Evolutionary conservation across 257 asterid genomes (phyloP).

Genomic region (Cynanchum wilfordii): DNA sequence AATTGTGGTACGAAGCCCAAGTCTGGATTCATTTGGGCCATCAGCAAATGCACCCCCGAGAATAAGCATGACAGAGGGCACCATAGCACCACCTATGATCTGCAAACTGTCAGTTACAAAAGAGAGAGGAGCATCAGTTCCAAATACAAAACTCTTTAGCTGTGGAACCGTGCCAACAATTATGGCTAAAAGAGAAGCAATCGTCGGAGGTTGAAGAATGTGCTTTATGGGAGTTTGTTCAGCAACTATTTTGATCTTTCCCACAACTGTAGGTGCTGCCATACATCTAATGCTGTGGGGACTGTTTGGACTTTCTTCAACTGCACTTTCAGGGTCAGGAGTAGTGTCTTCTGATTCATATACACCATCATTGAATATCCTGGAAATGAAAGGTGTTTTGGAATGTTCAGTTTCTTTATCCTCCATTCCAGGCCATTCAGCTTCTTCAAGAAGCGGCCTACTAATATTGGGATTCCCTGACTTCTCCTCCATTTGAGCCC

Average conservation of each 20-base stretch:
- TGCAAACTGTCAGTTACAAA: constrained; percentile 35
- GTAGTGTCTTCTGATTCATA: constrained; percentile 6
- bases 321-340: constrained; percentile 15
- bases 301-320: constrained; percentile 5
- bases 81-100: constrained; percentile 42
- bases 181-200: constrained; percentile 38
- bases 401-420: constrained; percentile 31
- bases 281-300: constrained; percentile 21
- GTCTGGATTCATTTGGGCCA: constrained; percentile 39
- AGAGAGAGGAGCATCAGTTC: constrained; percentile 32
- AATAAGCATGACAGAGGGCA: constrained; percentile 42
- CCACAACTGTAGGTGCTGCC: constrained; percentile 26
- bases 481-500: constrained; percentile 1
- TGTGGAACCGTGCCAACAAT: constrained; percentile 33
- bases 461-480: constrained; percentile 9
- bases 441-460: constrained; percentile 32
- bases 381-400: constrained; percentile 32
- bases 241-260: constrained; percentile 32
- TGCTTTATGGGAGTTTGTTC: constrained; percentile 32
- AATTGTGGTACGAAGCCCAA: constrained; percentile 32
- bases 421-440: constrained; percentile 41
- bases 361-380: constrained; percentile 12
- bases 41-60: constrained; percentile 45
- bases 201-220: constrained; percentile 41
- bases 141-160: constrained; percentile 27